Base-by-base conservation (phyloP, 768 basidiomycete genomes). In the Megacollybia marginata region DNA sequence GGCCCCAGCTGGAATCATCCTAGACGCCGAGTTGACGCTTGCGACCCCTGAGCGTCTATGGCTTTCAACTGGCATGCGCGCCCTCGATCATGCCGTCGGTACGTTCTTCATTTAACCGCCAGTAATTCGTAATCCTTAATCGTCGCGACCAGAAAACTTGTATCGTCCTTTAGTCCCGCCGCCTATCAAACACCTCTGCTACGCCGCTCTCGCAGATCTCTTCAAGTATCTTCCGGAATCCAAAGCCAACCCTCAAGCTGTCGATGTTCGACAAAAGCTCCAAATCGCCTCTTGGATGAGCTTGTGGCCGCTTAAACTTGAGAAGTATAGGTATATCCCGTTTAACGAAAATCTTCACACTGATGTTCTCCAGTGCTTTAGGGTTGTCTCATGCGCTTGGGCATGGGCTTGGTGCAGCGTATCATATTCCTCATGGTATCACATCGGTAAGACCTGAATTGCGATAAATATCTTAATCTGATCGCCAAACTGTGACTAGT, bases 281-380 rank as follows among this genome's bases (percentile, higher is more conserved):
- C 79, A 87, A 60, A 49, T 89, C 38, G 88, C 86, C 2, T 76
- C 85, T 1, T 89, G 85, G 88, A 86, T 87, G 83, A 86, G 83
- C 54, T 55, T 86, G 10, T 88, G 83, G 85, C 85, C 86, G 0
- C 63, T 72, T 40, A 80, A 76, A 57, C 50, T 71, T 9, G 78
- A 80, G 56, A 73, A 68, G 56, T 80, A 81, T 56, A 71, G 72
- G 83, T 80, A 55, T 49, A 28, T 28, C 6, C 23, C 23, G 6
- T 28, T 28, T 6, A 28, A 28, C 6, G 23, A 28, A 6, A 28
- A 28, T 2, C 23, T 28, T 28, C 23, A 28, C 23, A 28, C 33
- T 12, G 35, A n/a, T 20, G 33, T 28, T 18, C 11, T 42, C 9
- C 55, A 88, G 80, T 57, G 65, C 84, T 5, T 58, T 86, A n/a